Evolutionary conservation across 2,329 filamentous ascomycete genomes (phyloP), one percentile per base, ranked within the genome.

Genomic region (Fusarium lateritium): DNA sequence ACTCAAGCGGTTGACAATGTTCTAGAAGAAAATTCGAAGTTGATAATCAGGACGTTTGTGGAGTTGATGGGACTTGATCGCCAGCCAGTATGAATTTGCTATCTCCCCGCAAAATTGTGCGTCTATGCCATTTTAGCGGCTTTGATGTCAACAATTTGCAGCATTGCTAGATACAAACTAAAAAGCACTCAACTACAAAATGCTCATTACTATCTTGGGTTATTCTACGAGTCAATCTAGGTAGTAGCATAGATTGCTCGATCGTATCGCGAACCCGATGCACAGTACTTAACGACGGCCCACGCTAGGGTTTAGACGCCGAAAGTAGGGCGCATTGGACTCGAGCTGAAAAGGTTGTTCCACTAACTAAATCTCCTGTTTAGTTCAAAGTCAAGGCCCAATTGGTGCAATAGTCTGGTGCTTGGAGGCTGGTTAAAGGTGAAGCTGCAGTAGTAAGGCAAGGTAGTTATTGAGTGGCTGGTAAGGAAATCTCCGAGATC

Each of bases 101-200:
- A 21, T 21, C 56, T 38, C 62, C 67, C 62, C 65, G 65, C 71
- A 71, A 65, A 71, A 65, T 57, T 52, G 49, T 67, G 56, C 34
- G 54, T 44, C 53, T 55, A 66, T 71, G 62, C 53, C 70, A 72
- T 74, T 74, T 74, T 74, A 74, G 72, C 51, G 72, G 56, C 56
- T 39, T 50, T 74, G 64, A 61, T 73, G 71, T 54, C 67, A 72
- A 28, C 54, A 26, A 43, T 40, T 26, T 22, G 15, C 28, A 36
- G 33, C 26, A 22, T 7, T 24, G 33, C 46, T n/a, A n/a, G 10
- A 38, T 17, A 59, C 33, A 42, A 26, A n/a, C 21, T n/a, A 15
- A 39, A 34, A 34, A 56, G 28, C 21, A 19, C 13, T 33, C 31
- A 8, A 34, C 33, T 46, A 6, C 24, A 15, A 38, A 6, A 14